These are phyloP conservation scores for Vicia villosa DNA, from an alignment of 306 rosid species.

Conservation along the genomic window DNA sequence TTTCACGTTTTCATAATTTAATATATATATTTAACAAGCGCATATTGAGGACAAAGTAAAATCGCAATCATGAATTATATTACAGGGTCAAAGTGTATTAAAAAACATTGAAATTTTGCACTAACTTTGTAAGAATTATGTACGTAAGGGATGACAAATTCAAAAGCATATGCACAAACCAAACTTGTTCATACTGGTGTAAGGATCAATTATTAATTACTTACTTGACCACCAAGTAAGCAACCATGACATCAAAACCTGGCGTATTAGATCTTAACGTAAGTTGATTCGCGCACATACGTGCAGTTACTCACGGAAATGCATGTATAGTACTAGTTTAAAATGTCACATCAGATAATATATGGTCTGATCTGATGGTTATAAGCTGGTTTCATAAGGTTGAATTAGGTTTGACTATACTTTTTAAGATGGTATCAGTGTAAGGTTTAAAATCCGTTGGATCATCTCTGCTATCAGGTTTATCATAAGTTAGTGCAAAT, in stretches of 20 bases:
- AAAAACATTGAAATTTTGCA: background rate
- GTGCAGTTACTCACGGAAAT: too few species aligned
- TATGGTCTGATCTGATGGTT: too few species aligned
- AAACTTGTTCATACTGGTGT: constrained; percentile 32
- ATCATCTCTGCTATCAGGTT: too few species aligned
- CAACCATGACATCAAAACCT: background rate
- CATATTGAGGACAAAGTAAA: background rate
- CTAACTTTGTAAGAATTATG: background rate
- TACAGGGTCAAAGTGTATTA: constrained; percentile 1
- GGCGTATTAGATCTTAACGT: background rate
- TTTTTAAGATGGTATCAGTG: too few species aligned
- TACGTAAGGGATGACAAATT: background rate
- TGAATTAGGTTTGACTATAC: too few species aligned
- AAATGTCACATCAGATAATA: too few species aligned
- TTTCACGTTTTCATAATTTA: background rate
- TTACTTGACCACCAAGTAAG: constrained; percentile 2
- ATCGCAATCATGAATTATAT: background rate
- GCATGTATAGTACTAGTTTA: too few species aligned
- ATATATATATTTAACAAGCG: background rate
- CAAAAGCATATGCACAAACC: background rate
- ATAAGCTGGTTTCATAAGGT: too few species aligned
- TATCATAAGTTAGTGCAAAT: background rate
- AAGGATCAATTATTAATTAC: background rate
- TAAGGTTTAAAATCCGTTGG: too few species aligned
- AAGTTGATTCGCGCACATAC: too few species aligned